Evolutionary conservation across 345 rosid species (phyloP), one percentile per base, ranked within the genome.

Genomic region (Rhodamnia rubescens): DNA sequence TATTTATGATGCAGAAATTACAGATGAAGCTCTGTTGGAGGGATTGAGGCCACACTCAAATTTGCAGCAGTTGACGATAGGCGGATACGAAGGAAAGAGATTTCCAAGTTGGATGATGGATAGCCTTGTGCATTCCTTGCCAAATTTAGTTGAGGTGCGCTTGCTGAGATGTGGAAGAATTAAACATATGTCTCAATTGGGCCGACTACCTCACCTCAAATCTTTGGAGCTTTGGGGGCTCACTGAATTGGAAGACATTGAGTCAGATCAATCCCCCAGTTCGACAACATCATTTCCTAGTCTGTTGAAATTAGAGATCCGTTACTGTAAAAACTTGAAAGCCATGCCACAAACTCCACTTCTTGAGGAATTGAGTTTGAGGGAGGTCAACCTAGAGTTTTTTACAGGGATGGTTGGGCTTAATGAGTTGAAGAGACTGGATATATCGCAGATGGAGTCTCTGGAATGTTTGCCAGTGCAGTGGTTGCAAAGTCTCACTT

Each of bases 151-250:
- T 4, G 1, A 55, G 58, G n/a, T 22, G 8, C 2, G 2, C 2
- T 8, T 55, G 2, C 2, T 0, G 5, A 1, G 2, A 8, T 55
- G 58, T 2, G 11, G 5, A 22, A 55, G 58, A 54, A 22, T 11
- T 22, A 9, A 36, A 53, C 58, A 21, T 54, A 18, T 16, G 5
- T 4, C 12, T 22, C 58, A 36, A 81, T 4, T 55, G 5, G n/a
- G 12, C n/a, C 58, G 4, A 55, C n/a, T 55, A 22, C n/a, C 12
- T 22, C n/a, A 1, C n/a, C 58, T 55, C 58, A 22, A 55, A n/a
- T 1, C 11, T 55, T 22, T 55, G 20, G 1, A 1, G n/a, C 9
- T 55, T 22, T 3, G 12, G 56, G 1, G 9, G 0, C 11, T 54
- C 4, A 4, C n/a, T 55, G n/a, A 55, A 55, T 55, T 55, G 58